phyloP scores from a whole-genome alignment of 352 stramenopile species.

The Phytophthora constricta region DNA sequence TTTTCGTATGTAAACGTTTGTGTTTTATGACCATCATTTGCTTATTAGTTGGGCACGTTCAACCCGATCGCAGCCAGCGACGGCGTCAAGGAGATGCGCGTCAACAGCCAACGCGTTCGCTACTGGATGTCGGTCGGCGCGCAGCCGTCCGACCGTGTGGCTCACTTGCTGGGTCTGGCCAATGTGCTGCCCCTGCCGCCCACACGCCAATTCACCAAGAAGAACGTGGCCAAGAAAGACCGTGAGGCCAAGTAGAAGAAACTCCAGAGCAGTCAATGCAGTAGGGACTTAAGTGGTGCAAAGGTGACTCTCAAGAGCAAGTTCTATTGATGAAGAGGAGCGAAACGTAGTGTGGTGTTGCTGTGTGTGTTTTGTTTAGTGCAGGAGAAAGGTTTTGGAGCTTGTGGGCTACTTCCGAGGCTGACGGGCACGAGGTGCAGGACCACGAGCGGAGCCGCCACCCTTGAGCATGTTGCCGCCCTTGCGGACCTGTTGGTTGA shows the following conservation, averaged over 20 bases:
- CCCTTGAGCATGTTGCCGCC: conserved; percentile 95
- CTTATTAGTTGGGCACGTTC: conserved; percentile 87
- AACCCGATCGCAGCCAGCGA: conserved; percentile 86
- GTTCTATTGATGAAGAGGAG: neutral
- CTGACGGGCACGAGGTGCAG: conserved; percentile 62
- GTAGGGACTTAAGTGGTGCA: too few relatives aligned
- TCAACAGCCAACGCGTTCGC: conserved; percentile 86
- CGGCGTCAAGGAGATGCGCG: conserved; percentile 87
- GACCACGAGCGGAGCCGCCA: conserved; percentile 77
- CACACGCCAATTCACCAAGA: conserved; percentile 86
- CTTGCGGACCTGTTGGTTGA: conserved; percentile 97
- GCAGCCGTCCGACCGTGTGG: conserved; percentile 86
- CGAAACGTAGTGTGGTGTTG: neutral
- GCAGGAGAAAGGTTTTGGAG: neutral
- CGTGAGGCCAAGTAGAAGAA: conserved; percentile 37
- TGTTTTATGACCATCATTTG: neutral
- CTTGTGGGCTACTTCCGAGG: conserved; percentile 64
- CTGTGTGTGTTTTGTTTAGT: neutral
- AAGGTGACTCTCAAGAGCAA: neutral
- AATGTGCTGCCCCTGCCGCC: conserved; percentile 88
- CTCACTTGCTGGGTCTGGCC: conserved; percentile 77
- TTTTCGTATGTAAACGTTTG: neutral
- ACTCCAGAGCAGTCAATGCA: neutral
- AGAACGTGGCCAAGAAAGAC: conserved; percentile 86
- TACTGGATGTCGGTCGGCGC: conserved; percentile 91